phyloP scores from a whole-genome alignment of 768 basidiomycete species.

The Ramaria sp. region DNA sequence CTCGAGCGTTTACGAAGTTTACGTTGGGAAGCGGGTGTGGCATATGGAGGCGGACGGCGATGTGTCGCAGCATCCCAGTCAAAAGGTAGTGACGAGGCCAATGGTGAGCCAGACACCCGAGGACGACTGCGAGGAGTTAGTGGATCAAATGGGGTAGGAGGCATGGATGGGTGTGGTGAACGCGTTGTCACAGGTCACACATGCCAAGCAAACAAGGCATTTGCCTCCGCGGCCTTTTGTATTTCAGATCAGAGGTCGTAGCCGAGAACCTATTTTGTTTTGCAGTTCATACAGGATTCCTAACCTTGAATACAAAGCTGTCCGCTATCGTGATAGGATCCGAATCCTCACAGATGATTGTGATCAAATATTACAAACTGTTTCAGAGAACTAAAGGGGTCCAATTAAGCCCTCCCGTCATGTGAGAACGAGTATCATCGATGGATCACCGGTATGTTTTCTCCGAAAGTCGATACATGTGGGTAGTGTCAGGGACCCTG shows the following conservation, averaged over 20 bases:
- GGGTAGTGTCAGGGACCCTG: too few relatives aligned
- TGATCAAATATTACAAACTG: too few relatives aligned
- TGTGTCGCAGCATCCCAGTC: conserved; percentile 83
- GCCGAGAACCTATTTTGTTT: too few relatives aligned
- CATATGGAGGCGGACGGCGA: conserved; percentile 60
- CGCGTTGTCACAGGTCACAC: conserved; percentile 6
- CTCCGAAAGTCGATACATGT: too few relatives aligned
- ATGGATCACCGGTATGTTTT: too few relatives aligned
- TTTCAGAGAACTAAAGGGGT: too few relatives aligned
- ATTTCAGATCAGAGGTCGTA: neutral
- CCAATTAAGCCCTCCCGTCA: too few relatives aligned
- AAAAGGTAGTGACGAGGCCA: conserved; percentile 68
- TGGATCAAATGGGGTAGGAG: neutral
- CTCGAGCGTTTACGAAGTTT: conserved; percentile 29
- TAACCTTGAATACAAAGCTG: too few relatives aligned
- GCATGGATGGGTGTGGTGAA: neutral
- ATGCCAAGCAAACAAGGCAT: neutral
- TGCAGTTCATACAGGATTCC: too few relatives aligned
- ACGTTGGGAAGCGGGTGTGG: conserved; percentile 31
- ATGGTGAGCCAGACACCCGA: conserved; percentile 20
- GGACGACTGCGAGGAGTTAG: conserved; percentile 4
- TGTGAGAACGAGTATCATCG: too few relatives aligned
- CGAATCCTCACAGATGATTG: too few relatives aligned
- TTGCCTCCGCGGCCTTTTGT: conserved; percentile 1
- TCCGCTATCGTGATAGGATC: too few relatives aligned